Evolutionary conservation across 495 filamentous ascomycete species (phyloP).

Genomic region (Neurospora terricola): DNA sequence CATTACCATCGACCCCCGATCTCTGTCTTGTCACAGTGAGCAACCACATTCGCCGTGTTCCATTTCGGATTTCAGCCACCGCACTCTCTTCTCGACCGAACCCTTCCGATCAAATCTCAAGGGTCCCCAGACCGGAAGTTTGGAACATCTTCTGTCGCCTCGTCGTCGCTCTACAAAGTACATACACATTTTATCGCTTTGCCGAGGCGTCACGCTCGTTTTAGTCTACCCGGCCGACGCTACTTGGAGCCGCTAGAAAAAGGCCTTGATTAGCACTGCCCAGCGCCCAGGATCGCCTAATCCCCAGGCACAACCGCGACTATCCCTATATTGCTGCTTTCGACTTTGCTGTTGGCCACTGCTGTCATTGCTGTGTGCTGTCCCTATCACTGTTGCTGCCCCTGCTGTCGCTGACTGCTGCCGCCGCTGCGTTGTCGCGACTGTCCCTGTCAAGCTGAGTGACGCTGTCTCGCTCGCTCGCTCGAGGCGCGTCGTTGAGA

Average conservation of each 20-base stretch:
- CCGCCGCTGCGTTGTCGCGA: not conserved
- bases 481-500: not conserved
- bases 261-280: not conserved
- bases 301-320: not conserved
- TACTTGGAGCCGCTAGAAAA: not conserved
- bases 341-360: not conserved
- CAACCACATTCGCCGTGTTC: not conserved
- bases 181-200: not conserved
- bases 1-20: not conserved
- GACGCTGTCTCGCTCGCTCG: not conserved
- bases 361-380: not conserved
- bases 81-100: not conserved
- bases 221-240: not conserved
- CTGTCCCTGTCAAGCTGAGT: not conserved
- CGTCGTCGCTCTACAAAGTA: not conserved
- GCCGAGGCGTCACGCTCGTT: slow-evolving; percentile 15
- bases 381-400: not conserved
- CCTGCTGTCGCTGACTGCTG: not conserved
- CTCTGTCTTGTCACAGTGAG: not conserved
- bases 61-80: not conserved
- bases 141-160: not conserved
- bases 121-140: not conserved
- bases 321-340: not conserved
- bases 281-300: not conserved
- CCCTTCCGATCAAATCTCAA: not conserved